Conservation (phyloP, 768 basidiomycete species). For the Pisolithus microcarpus region DNA sequence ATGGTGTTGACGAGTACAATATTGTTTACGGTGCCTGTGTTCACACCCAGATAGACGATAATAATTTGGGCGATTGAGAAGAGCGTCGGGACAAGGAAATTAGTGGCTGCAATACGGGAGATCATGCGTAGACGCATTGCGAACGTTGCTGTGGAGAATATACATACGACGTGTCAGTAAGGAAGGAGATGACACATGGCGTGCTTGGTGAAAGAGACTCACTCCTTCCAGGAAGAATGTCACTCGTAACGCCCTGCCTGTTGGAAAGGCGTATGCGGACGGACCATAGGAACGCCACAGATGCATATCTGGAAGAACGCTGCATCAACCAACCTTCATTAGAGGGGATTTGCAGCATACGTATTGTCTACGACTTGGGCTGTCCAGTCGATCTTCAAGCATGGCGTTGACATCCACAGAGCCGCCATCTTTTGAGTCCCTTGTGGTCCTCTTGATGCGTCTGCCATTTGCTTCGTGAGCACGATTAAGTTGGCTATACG, state of each 20-base stretch:
- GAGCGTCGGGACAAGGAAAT: conserved; percentile 26
- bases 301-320: conserved; percentile 16
- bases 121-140: conserved; percentile 18
- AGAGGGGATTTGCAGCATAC: conserved; percentile 8
- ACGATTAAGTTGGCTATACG: conserved; percentile 22
- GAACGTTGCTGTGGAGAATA: conserved; percentile 12
- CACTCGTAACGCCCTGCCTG: conserved; percentile 2
- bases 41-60: conserved; percentile 22
- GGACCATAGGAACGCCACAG: conserved; percentile 23
- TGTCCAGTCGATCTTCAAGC: conserved; percentile 28
- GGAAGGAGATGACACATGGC: not conserved
- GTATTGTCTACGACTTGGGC: conserved; percentile 24
- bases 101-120: conserved; percentile 26
- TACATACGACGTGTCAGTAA: not conserved
- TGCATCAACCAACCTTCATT: not conserved
- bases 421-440: conserved; percentile 8
- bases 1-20: conserved; percentile 24
- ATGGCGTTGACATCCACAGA: conserved; percentile 20
- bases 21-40: conserved; percentile 16
- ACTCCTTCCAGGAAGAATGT: not conserved
- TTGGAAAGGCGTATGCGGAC: conserved; percentile 10
- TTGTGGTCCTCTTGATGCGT: conserved; percentile 15
- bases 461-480: conserved; percentile 19
- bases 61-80: conserved; percentile 26
- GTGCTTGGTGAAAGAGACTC: not conserved